These are phyloP conservation scores for Raddia distichophylla DNA, from an alignment of 176 grass and related monocot genomes.

Conservation along the genomic window DNA sequence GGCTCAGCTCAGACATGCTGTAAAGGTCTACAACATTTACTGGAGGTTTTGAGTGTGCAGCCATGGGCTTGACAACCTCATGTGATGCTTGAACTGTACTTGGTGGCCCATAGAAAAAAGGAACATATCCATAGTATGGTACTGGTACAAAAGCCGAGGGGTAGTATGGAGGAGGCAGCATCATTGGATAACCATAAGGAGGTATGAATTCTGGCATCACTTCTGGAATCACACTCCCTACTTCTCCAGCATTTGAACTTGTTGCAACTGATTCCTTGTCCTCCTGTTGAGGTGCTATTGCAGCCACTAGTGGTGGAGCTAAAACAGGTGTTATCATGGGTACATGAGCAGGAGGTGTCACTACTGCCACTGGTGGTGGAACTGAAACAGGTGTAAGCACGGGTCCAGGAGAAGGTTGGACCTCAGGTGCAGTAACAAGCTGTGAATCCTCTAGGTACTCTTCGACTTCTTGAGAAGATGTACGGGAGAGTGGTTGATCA, in stretches of 20 bases:
- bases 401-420: constrained; percentile 4
- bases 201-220: constrained; percentile 45
- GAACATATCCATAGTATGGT: constrained; percentile 45
- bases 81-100: constrained; percentile 39
- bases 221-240: constrained; percentile 41
- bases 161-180: constrained; percentile 47
- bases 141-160: constrained; percentile 36
- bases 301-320: not conserved
- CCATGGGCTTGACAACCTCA: constrained; percentile 56
- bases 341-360: constrained; percentile 29
- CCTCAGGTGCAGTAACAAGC: constrained; percentile 4
- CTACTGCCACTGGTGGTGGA: constrained; percentile 1
- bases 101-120: constrained; percentile 43
- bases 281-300: constrained; percentile 21
- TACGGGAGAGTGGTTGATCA: constrained; percentile 39
- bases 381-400: constrained; percentile 30
- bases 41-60: constrained; percentile 49
- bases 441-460: constrained; percentile 34
- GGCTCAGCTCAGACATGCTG: constrained; percentile 55
- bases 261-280: constrained; percentile 20
- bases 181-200: constrained; percentile 52
- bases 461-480: constrained; percentile 56
- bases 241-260: constrained; percentile 33
- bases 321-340: constrained; percentile 25
- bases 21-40: constrained; percentile 53